These are phyloP conservation scores for Elsinoe batatas DNA, from an alignment of 2,329 filamentous ascomycete species.

Conservation along the genomic window DNA sequence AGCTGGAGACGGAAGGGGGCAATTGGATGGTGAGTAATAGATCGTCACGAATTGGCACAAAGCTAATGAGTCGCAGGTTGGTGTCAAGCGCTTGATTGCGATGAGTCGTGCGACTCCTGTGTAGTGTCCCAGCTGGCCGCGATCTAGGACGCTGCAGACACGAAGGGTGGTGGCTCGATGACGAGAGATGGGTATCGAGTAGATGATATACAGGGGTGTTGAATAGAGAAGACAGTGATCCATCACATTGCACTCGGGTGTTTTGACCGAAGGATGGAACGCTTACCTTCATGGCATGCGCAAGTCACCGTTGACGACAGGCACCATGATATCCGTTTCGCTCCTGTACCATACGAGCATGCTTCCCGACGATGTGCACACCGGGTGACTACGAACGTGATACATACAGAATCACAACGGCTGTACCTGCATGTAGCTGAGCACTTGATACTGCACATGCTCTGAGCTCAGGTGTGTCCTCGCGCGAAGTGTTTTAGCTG, in stretches of 20 bases:
- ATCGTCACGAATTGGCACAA: neutral
- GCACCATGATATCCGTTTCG: too few species aligned
- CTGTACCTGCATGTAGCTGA: too few species aligned
- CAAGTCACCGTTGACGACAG: too few species aligned
- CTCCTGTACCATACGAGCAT: too few species aligned
- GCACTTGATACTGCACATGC: too few species aligned
- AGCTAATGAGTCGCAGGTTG: conserved; percentile 13
- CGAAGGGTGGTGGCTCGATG: neutral
- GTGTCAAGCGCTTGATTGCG: conserved; percentile 30
- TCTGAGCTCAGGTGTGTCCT: too few species aligned
- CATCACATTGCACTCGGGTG: too few species aligned
- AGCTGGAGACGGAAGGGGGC: conserved; percentile 38
- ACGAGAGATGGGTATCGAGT: neutral
- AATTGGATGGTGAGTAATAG: conserved; percentile 42
- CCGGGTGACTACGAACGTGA: too few species aligned
- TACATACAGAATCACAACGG: too few species aligned
- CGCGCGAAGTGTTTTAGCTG: too few species aligned
- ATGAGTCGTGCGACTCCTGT: conserved; percentile 30
- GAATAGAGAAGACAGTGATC: neutral
- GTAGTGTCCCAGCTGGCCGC: neutral
- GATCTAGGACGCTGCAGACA: neutral
- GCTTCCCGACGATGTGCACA: too few species aligned
- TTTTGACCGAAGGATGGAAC: neutral
- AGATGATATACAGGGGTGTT: conserved; percentile 1
- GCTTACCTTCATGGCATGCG: neutral